Evolutionary conservation across 1,139 yeast species (phyloP).

Genomic region (Pichia sp.): DNA sequence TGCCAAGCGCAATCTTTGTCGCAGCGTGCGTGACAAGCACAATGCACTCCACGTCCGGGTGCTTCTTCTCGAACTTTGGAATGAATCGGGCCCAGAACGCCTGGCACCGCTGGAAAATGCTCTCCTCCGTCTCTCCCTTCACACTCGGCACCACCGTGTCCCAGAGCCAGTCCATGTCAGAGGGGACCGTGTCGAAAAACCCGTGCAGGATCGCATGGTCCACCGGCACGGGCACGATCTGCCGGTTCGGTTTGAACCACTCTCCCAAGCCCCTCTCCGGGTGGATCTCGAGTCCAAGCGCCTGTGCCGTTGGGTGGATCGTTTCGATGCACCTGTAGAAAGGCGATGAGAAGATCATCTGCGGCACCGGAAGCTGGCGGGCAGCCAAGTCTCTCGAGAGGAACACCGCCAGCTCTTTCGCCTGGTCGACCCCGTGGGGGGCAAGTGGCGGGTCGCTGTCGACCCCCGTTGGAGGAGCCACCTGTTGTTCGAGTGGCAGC

Average conservation of each 20-base stretch:
- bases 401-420: slow-evolving; percentile 46
- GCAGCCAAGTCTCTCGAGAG: slow-evolving; percentile 34
- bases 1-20: slow-evolving; percentile 55
- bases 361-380: slow-evolving; percentile 35
- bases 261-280: slow-evolving; percentile 59
- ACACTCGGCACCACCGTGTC: slow-evolving; percentile 46
- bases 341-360: slow-evolving; percentile 51
- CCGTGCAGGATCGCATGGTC: slow-evolving; percentile 36
- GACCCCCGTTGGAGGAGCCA: slow-evolving; percentile 56
- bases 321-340: slow-evolving; percentile 59
- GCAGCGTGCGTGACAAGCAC: slow-evolving; percentile 58
- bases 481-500: slow-evolving; percentile 39
- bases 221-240: slow-evolving; percentile 49
- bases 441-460: slow-evolving; percentile 61
- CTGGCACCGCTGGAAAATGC: slow-evolving; percentile 43
- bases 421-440: slow-evolving; percentile 60
- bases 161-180: slow-evolving; percentile 41
- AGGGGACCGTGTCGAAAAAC: slow-evolving; percentile 42
- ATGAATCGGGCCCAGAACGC: slow-evolving; percentile 46
- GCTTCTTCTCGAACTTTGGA: slow-evolving; percentile 41
- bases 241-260: slow-evolving; percentile 50
- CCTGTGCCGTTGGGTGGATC: slow-evolving; percentile 45
- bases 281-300: slow-evolving; percentile 39
- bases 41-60: slow-evolving; percentile 43
- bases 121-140: slow-evolving; percentile 47